Conservation (phyloP, 495 filamentous ascomycete genomes). For the Opeltia flavorubescens region DNA sequence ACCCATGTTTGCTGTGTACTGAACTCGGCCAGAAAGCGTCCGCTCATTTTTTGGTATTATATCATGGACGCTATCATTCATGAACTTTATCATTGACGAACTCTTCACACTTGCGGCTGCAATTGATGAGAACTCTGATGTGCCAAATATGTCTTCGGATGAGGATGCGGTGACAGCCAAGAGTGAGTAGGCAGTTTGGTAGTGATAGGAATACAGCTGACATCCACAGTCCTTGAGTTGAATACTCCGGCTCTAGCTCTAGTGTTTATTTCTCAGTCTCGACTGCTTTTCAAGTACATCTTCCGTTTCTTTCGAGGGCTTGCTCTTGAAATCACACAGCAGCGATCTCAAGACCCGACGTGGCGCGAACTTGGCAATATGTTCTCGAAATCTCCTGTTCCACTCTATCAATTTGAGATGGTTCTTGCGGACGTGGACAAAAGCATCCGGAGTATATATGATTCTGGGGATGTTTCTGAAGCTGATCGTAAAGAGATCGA, state of each 20-base stretch:
- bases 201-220: not conserved
- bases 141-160: too few species aligned
- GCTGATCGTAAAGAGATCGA: constrained; percentile 32
- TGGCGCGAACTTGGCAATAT: constrained; percentile 13
- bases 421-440: constrained; percentile 33
- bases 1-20: not conserved
- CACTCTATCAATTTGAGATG: constrained; percentile 34
- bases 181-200: not conserved
- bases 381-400: constrained; percentile 28
- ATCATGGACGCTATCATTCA: constrained; percentile 55
- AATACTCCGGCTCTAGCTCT: constrained; percentile 44
- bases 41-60: constrained; percentile 39
- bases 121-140: too few species aligned
- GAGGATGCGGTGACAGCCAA: not conserved
- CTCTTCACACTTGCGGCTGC: constrained; percentile 36
- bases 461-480: constrained; percentile 30
- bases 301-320: constrained; percentile 47
- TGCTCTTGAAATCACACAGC: constrained; percentile 2
- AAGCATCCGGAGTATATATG: constrained; percentile 32
- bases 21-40: constrained; percentile 30
- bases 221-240: constrained; percentile 23
- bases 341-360: constrained; percentile 2
- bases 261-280: constrained; percentile 55
- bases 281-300: constrained; percentile 52
- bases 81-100: constrained; percentile 54